phyloP scores from a whole-genome alignment of 1,284 basidiomycete species.

The Pseudomicrostroma phylloplanum region DNA sequence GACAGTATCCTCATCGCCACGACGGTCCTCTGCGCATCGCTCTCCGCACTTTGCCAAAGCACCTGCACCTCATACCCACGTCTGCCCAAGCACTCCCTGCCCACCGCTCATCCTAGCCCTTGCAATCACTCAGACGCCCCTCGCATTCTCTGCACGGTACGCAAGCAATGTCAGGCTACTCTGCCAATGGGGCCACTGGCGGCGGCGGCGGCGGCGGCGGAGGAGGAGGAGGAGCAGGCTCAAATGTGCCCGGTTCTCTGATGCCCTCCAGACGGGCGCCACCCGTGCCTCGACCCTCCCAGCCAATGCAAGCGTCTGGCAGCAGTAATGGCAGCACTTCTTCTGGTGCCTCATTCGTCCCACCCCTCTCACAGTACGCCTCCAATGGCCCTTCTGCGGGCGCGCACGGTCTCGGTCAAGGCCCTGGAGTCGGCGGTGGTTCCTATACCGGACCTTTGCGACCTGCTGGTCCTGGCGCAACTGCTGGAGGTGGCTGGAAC shows the following conservation, averaged over 20 bases:
- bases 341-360: constrained; percentile 24
- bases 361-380: constrained; percentile 30
- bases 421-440: constrained; percentile 33
- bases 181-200: too few species aligned
- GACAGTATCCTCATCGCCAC: too few species aligned
- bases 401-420: constrained; percentile 12
- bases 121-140: too few species aligned
- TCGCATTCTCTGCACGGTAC: too few species aligned
- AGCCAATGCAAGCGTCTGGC: constrained; percentile 14
- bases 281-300: constrained; percentile 28
- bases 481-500: constrained; percentile 10
- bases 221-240: constrained; percentile 13
- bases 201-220: too few species aligned
- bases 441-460: constrained; percentile 42
- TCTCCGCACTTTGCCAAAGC: too few species aligned
- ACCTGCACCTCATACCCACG: too few species aligned
- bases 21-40: too few species aligned
- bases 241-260: constrained; percentile 26
- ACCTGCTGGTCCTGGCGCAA: constrained; percentile 35
- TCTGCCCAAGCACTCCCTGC: too few species aligned
- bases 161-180: too few species aligned
- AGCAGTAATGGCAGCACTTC: neutral
- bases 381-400: constrained; percentile 4
- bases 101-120: too few species aligned
- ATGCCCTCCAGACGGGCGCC: constrained; percentile 43